Evolutionary conservation across 305 asterid species (phyloP).

Genomic region (Salvia sclarea): DNA sequence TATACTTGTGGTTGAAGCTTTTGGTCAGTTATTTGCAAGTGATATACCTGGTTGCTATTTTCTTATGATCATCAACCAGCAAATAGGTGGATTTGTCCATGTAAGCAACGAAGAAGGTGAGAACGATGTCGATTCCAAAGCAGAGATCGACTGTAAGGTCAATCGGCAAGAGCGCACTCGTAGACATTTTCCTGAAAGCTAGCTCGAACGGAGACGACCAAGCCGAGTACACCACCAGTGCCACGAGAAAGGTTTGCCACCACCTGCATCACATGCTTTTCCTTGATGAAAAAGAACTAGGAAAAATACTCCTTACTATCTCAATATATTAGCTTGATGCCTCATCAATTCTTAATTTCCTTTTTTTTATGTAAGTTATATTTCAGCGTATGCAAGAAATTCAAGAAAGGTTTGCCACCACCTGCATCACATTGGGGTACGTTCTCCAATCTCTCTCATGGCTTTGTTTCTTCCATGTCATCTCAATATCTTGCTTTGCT

Average conservation of each 20-base stretch:
- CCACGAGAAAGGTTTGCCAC: slow-evolving; percentile 88
- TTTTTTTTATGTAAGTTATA: not conserved
- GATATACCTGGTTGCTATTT: slow-evolving; percentile 65
- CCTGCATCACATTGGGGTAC: not conserved
- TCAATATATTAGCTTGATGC: not conserved
- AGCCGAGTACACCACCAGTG: slow-evolving; percentile 87
- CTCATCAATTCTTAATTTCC: not conserved
- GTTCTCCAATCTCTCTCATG: not conserved
- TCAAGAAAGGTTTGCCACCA: not conserved
- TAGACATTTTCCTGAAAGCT: slow-evolving; percentile 66
- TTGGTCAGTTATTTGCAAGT: not conserved
- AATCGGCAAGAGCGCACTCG: slow-evolving; percentile 63
- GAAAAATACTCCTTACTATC: not conserved
- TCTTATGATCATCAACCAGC: slow-evolving; percentile 70
- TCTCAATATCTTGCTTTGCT: not conserved
- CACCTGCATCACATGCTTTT: slow-evolving; percentile 43
- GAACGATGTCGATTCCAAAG: slow-evolving; percentile 67
- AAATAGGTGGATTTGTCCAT: slow-evolving; percentile 80
- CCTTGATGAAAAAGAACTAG: not conserved
- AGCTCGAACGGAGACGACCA: slow-evolving; percentile 95
- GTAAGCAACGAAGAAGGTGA: slow-evolving; percentile 87
- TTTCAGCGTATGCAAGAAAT: not conserved
- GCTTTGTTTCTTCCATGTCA: not conserved
- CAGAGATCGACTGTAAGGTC: slow-evolving; percentile 80
- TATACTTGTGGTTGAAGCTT: not conserved